phyloP scores from a whole-genome alignment of 140 eudicot genomes.

The Bidens hawaiensis region DNA sequence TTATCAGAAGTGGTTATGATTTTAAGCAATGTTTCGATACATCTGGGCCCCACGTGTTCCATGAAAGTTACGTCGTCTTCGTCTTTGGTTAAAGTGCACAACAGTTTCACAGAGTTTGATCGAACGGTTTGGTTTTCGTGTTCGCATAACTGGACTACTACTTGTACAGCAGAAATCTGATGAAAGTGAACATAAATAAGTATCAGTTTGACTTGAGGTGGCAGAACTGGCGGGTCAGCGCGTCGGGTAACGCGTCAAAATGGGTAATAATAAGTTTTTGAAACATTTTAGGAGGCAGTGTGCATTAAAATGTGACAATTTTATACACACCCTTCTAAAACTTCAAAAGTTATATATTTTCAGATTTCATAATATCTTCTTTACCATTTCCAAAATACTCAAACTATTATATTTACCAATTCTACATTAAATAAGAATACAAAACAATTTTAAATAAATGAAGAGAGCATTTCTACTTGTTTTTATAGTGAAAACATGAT shows the following conservation, averaged over 20 bases:
- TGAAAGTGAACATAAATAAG: not conserved
- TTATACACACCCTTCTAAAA: too few relatives aligned
- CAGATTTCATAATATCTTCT: too few relatives aligned
- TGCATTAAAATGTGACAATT: not conserved
- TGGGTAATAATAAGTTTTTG: not conserved
- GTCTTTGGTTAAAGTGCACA: slow-evolving; percentile 34
- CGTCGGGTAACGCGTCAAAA: not conserved
- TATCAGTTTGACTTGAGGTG: not conserved
- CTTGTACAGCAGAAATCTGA: slow-evolving; percentile 41
- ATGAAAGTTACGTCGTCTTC: slow-evolving; percentile 34
- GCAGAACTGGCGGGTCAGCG: not conserved
- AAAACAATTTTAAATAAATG: too few relatives aligned
- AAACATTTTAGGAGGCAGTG: not conserved
- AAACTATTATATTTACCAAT: not conserved
- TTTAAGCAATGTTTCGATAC: slow-evolving; percentile 27
- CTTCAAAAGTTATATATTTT: too few relatives aligned
- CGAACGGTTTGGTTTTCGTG: slow-evolving; percentile 34
- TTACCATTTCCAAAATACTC: too few relatives aligned
- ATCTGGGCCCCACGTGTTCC: slow-evolving; percentile 36
- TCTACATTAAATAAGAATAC: too few relatives aligned
- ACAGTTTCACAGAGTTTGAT: slow-evolving; percentile 37
- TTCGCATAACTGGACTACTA: slow-evolving; percentile 43
- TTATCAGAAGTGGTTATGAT: slow-evolving; percentile 27
- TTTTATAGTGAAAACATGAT: not conserved
- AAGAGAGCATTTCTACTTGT: not conserved